Conservation (phyloP, 2,329 filamentous ascomycete genomes). For the Trichophyton benhamiae region DNA sequence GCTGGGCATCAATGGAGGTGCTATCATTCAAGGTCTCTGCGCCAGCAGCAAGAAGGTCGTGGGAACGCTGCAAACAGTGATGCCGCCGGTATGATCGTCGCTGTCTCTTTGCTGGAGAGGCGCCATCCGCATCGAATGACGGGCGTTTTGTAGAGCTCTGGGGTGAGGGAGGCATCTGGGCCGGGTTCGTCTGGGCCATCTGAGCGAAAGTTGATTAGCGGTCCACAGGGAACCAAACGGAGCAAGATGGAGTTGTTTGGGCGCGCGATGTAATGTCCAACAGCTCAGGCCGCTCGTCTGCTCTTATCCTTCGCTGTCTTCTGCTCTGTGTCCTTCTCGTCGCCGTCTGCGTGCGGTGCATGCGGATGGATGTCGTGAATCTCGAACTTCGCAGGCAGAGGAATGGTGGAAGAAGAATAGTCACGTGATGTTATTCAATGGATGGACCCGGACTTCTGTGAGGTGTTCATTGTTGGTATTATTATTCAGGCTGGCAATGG, state of each 20-base stretch:
- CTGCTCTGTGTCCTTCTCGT: too few species aligned
- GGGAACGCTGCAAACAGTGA: slow-evolving; percentile 29
- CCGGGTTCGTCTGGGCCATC: background rate
- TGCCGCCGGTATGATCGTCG: slow-evolving; percentile 32
- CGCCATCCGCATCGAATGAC: slow-evolving; percentile 14
- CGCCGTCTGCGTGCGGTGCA: too few species aligned
- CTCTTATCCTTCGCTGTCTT: too few species aligned
- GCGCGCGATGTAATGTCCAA: background rate
- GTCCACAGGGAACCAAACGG: background rate
- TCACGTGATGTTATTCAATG: background rate
- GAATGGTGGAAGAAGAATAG: background rate
- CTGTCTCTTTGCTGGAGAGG: slow-evolving; percentile 22
- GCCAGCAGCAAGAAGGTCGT: slow-evolving; percentile 23
- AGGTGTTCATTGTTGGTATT: too few species aligned
- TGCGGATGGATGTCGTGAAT: too few species aligned
- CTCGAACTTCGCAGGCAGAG: background rate
- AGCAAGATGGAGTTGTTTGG: background rate
- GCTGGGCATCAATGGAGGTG: slow-evolving; percentile 41
- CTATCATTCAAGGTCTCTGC: slow-evolving; percentile 37
- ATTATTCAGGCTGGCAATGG: background rate
- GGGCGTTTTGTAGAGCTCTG: slow-evolving; percentile 21
- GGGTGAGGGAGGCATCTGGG: background rate
- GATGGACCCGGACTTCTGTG: too few species aligned
- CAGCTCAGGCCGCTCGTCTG: too few species aligned
- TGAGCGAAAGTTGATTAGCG: background rate